Evolutionary conservation across 352 stramenopile species (phyloP).

Genomic region (Pythium aquatile): DNA sequence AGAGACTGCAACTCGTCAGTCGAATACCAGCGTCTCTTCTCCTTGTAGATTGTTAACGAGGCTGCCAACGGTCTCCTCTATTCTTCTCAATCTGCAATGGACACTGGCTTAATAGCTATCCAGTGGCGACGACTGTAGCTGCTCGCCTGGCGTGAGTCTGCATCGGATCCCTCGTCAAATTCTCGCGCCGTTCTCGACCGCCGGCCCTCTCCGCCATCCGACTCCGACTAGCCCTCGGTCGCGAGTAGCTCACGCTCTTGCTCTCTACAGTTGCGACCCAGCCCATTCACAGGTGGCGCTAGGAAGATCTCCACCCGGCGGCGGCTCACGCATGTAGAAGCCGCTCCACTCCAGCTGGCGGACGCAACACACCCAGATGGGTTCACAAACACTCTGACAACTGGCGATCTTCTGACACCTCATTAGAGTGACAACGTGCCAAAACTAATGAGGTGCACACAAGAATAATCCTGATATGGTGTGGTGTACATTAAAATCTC

Average conservation of each 20-base stretch:
- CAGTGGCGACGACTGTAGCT: background rate
- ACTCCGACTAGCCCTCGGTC: background rate
- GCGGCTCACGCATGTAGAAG: conserved; percentile 3
- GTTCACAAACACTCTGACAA: background rate
- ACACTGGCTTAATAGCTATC: background rate
- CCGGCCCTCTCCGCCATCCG: conserved; percentile 2
- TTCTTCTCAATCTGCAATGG: background rate
- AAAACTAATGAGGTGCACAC: conserved; percentile 1
- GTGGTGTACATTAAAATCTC: background rate
- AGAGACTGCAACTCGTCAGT: conserved; percentile 1
- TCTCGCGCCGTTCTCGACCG: background rate
- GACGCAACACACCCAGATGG: background rate
- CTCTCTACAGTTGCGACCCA: background rate
- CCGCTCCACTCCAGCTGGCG: background rate
- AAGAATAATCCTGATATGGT: background rate
- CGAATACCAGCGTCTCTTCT: background rate
- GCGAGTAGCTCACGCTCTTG: background rate
- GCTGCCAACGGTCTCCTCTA: too few species aligned
- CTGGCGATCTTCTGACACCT: background rate
- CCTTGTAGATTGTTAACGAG: background rate
- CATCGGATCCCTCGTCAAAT: background rate
- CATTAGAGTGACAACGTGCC: background rate
- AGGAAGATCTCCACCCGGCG: background rate
- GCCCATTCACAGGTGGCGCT: background rate
- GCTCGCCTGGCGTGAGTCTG: background rate